Evolutionary conservation across 1,284 basidiomycete species (phyloP), one percentile per base, ranked within the genome.

Genomic region (Boletus semigastroideus): DNA sequence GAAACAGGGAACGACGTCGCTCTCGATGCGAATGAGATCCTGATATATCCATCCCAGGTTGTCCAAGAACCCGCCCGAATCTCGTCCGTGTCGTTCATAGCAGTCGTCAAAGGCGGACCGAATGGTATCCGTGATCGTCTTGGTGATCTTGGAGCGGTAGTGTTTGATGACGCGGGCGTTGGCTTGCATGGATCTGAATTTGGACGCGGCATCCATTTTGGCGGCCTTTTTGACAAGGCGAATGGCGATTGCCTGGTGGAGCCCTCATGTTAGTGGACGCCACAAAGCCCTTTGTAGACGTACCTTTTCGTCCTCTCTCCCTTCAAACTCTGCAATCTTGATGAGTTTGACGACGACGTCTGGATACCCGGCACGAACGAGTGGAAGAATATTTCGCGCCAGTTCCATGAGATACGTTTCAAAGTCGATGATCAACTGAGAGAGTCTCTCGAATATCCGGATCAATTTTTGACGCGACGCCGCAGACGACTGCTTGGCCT

Each of bases 151-250:
- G 55, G 90, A 88, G 12, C 94, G 86, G 71, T 98, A 99, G 69
- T 98, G 92, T 73, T 99, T 99, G 72, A 99, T 89, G 38, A 93
- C 79, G 48, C 96, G 87, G 8, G 94, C 92, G 60, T 96, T 90
- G 42, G 94, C 95, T 70, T 93, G 90, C 79, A 94, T 84, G 11
- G 91, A 93, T 67, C 85, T 90, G 75, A 94, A 94, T 69, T 92
- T 92, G 17, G 92, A 87, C 1, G 94, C 88, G 12, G 92, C 88
- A 60, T 94, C 93, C 65, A 90, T 78, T 62, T 90, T 93, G 2
- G 90, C 90, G 1, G 90, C 89, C 66, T 94, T 95, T 71, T 96
- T 97, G 48, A 98, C 90, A 9, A 98, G 86, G 48, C 90, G 83
- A 67, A 99, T 92, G 14, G 92, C 94, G 40, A 95, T 85, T 20